Conservation (phyloP, 139 green algal species). For the Chlorella sorokiniana region DNA sequence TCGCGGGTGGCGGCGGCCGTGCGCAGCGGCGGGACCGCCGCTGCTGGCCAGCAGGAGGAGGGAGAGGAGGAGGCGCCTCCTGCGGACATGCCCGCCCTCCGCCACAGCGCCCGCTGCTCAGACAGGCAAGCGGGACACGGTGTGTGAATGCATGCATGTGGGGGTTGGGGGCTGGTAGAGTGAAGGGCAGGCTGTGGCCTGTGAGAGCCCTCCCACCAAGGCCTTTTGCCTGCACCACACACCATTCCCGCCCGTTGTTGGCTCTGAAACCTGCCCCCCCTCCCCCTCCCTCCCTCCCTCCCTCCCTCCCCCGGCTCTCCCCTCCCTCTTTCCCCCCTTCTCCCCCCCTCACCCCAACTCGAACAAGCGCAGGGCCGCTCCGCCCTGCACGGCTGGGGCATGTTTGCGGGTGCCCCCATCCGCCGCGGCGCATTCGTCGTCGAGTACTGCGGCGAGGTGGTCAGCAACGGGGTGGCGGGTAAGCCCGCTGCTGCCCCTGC, state of each 20-base stretch:
- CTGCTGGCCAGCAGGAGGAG: not conserved
- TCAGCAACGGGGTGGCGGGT: constrained; percentile 60
- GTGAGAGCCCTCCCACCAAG: too few relatives aligned
- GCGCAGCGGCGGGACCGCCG: not conserved
- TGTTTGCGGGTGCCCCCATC: constrained; percentile 77
- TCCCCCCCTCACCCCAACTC: too few relatives aligned
- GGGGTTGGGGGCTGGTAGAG: too few relatives aligned
- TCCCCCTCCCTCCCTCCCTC: not conserved
- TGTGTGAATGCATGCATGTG: too few relatives aligned
- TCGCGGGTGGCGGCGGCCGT: not conserved
- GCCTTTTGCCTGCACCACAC: not conserved
- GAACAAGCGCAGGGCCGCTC: constrained; percentile 47
- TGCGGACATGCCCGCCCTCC: constrained; percentile 11
- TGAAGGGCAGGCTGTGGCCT: too few relatives aligned
- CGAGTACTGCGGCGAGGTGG: constrained; percentile 83
- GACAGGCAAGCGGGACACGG: too few relatives aligned
- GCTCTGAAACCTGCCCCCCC: not conserved
- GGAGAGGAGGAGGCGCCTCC: not conserved
- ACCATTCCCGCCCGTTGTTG: not conserved
- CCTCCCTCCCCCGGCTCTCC: not conserved
- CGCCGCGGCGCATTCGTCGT: constrained; percentile 76
- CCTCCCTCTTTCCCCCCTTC: not conserved
- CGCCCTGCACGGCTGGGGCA: constrained; percentile 76
- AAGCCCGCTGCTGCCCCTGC: too few relatives aligned
- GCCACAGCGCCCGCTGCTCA: not conserved